These are phyloP conservation scores for Harringtonia aguacate DNA, from an alignment of 2,329 filamentous ascomycete genomes.

Conservation along the genomic window DNA sequence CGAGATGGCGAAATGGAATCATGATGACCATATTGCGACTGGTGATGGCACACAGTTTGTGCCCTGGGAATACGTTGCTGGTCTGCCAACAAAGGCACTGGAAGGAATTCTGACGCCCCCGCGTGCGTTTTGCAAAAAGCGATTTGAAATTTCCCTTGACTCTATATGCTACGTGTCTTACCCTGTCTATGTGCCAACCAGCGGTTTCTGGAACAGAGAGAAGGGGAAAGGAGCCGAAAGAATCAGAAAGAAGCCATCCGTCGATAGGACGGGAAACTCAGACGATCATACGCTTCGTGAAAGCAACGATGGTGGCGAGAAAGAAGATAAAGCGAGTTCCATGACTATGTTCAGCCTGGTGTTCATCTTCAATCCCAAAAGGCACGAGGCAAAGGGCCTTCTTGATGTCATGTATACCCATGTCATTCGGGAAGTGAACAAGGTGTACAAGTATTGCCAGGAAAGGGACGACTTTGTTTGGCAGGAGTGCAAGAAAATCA, in stretches of 20 bases:
- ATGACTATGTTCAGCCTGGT: slow-evolving; percentile 99
- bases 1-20: slow-evolving; percentile 33
- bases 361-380: slow-evolving; percentile 75
- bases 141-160: slow-evolving; percentile 74
- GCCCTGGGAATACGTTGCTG: slow-evolving; percentile 63
- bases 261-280: slow-evolving; percentile 10
- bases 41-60: slow-evolving; percentile 47
- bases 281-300: slow-evolving; percentile 14
- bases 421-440: slow-evolving; percentile 85
- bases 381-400: slow-evolving; percentile 64
- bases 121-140: slow-evolving; percentile 65
- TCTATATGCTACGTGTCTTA: slow-evolving; percentile 72
- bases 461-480: slow-evolving; percentile 83
- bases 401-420: slow-evolving; percentile 73
- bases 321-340: slow-evolving; percentile 52
- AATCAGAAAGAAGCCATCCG: slow-evolving; percentile 13
- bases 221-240: slow-evolving; percentile 27
- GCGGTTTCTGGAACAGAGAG: slow-evolving; percentile 65
- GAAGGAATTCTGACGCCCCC: slow-evolving; percentile 71
- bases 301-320: slow-evolving; percentile 25
- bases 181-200: slow-evolving; percentile 70
- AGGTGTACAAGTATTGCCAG: slow-evolving; percentile 87
- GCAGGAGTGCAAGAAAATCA: slow-evolving; percentile 77
- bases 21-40: slow-evolving; percentile 44
- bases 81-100: slow-evolving; percentile 64